phyloP scores from a whole-genome alignment of 1,284 basidiomycete species.

The Stereum hirsutum region DNA sequence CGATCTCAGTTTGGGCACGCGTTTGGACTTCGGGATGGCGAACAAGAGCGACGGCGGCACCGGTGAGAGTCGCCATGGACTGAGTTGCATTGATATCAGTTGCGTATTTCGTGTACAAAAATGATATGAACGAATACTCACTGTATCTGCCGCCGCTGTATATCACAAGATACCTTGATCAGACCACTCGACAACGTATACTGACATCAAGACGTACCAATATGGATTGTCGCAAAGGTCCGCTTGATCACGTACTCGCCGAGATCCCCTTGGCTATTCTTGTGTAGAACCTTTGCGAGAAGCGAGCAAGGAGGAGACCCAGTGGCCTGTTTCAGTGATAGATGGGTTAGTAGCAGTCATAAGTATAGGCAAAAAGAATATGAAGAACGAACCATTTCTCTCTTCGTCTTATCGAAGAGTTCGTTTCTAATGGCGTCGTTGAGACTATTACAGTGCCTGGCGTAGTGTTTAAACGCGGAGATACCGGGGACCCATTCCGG shows the following conservation, averaged over 20 bases:
- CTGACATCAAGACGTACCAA: not conserved
- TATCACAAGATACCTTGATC: not conserved
- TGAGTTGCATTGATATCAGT: not conserved
- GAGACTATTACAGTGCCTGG: not conserved
- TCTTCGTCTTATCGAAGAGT: not conserved
- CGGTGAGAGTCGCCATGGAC: not conserved
- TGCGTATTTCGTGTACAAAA: not conserved
- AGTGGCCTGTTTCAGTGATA: not conserved
- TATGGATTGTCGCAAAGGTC: not conserved
- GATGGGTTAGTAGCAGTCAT: not conserved
- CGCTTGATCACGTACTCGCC: not conserved
- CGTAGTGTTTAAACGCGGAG: not conserved
- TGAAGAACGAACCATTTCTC: not conserved
- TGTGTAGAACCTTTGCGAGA: not conserved
- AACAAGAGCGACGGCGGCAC: slow-evolving; percentile 16
- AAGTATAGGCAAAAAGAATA: not conserved
- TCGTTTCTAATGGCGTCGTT: not conserved
- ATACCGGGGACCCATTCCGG: not conserved
- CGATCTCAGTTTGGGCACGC: slow-evolving; percentile 19
- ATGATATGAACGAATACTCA: not conserved
- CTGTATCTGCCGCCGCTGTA: not conserved
- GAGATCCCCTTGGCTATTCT: not conserved
- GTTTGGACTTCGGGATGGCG: slow-evolving; percentile 15
- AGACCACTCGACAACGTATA: not conserved
- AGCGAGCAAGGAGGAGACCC: slow-evolving; percentile 1